Percentiles rank a stretch among this genome's conserved stretches.
Conservation (phyloP, 2,329 filamentous ascomycete species). For the Geosmithia flava region DNA sequence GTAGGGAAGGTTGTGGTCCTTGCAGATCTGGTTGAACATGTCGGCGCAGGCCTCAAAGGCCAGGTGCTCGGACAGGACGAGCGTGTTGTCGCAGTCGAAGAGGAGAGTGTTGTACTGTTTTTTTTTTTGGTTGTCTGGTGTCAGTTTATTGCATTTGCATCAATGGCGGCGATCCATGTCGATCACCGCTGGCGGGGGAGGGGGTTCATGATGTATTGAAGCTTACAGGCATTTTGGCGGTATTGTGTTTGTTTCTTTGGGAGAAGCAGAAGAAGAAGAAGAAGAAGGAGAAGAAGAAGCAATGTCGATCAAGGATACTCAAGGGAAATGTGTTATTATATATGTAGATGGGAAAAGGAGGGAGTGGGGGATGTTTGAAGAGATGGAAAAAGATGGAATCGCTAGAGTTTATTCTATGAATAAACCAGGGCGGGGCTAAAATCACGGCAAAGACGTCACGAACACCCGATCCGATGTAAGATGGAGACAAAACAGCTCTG, state of each 20-base stretch:
- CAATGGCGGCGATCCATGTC: no score
- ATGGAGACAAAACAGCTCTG: no score
- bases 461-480: no score
- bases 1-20: slow-evolving; percentile 46
- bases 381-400: no score
- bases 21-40: slow-evolving; percentile 76
- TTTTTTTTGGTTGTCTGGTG: not conserved
- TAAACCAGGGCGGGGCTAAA: no score
- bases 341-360: no score
- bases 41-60: slow-evolving; percentile 87
- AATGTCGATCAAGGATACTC: not conserved
- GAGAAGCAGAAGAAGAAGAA: not conserved
- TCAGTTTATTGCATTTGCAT: not conserved
- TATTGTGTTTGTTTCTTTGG: not conserved
- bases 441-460: no score
- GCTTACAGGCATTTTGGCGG: not conserved
- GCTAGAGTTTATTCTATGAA: no score
- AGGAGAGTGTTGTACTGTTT: slow-evolving; percentile 52
- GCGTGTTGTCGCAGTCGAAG: slow-evolving; percentile 81
- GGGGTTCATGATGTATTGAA: no score
- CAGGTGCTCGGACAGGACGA: slow-evolving; percentile 81
- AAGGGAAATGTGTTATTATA: no score
- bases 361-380: no score
- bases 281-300: not conserved
- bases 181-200: no score